Conservation (phyloP, 179 eudicot species). For the Dionaea muscipula region DNA sequence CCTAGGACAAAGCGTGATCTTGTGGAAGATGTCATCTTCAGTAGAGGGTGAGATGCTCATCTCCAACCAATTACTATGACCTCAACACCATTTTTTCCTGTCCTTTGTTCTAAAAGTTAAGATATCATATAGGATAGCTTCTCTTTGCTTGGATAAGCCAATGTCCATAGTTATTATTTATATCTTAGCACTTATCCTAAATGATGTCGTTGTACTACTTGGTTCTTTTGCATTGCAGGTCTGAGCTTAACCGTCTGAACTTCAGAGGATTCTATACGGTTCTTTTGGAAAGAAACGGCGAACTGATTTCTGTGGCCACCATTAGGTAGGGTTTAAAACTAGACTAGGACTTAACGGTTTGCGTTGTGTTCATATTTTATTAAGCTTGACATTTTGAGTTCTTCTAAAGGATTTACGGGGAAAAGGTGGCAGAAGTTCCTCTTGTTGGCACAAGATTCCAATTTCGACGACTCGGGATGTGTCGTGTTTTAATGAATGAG, state of each 20-base stretch:
- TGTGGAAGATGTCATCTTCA: slow-evolving; percentile 75
- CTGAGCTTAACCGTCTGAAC: slow-evolving; percentile 64
- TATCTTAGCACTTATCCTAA: too few relatives aligned
- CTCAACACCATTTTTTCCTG: not conserved
- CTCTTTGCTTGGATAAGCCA: too few relatives aligned
- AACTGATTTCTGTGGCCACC: slow-evolving; percentile 62
- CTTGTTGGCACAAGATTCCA: slow-evolving; percentile 76
- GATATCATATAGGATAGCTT: too few relatives aligned
- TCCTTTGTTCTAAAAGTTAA: not conserved
- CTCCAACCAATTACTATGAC: not conserved
- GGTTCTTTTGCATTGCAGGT: slow-evolving; percentile 34
- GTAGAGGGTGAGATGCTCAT: slow-evolving; percentile 50
- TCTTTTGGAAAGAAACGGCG: slow-evolving; percentile 74
- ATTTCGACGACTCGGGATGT: slow-evolving; percentile 85
- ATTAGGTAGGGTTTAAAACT: slow-evolving; percentile 39
- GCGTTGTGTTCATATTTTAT: slow-evolving; percentile 7
- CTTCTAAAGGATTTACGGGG: slow-evolving; percentile 56
- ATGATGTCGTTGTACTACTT: not conserved
- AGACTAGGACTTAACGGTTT: not conserved
- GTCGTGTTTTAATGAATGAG: slow-evolving; percentile 64
- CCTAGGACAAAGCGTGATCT: slow-evolving; percentile 58
- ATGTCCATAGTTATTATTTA: too few relatives aligned
- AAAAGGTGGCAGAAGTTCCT: slow-evolving; percentile 81
- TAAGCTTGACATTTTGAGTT: slow-evolving; percentile 11
- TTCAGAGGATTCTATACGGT: slow-evolving; percentile 81